phyloP scores from a whole-genome alignment of 73 alveolate species.

The Paramecium octaurelia region DNA sequence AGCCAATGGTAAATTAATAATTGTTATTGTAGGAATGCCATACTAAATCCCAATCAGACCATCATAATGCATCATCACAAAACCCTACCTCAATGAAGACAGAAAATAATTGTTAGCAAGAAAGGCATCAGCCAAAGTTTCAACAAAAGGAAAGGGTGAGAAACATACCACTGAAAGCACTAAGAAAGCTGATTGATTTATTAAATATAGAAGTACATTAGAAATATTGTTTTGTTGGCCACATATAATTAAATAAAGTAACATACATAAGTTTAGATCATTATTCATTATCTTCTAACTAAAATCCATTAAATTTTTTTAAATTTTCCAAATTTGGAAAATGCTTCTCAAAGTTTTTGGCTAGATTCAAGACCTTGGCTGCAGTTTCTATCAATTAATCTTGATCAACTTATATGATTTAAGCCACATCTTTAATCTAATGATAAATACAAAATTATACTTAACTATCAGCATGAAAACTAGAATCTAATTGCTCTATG shows the following conservation, averaged over 20 bases:
- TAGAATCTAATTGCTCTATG: constrained; percentile 78
- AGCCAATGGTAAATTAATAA: constrained; percentile 59
- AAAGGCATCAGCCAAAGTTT: constrained; percentile 48
- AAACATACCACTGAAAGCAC: constrained; percentile 61
- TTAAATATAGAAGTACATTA: not conserved
- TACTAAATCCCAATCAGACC: constrained; percentile 59
- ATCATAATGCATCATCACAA: constrained; percentile 52
- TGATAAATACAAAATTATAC: not conserved
- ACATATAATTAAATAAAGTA: not conserved
- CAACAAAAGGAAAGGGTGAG: constrained; percentile 60
- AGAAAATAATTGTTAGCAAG: constrained; percentile 53
- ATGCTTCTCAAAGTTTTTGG: constrained; percentile 86
- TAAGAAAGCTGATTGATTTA: constrained; percentile 40
- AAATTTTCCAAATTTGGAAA: constrained; percentile 88
- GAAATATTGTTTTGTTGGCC: not conserved
- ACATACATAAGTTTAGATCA: not conserved
- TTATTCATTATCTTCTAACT: constrained; percentile 24
- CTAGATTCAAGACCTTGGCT: constrained; percentile 81
- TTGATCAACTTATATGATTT: constrained; percentile 53
- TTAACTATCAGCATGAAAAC: constrained; percentile 24
- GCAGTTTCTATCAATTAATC: constrained; percentile 80
- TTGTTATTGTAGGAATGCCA: constrained; percentile 48
- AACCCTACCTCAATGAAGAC: constrained; percentile 48
- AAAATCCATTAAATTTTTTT: constrained; percentile 74
- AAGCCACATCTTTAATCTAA: constrained; percentile 67